phyloP scores from a whole-genome alignment of 192 early-diverging fungal genomes.

The Coemansia furcata region DNA sequence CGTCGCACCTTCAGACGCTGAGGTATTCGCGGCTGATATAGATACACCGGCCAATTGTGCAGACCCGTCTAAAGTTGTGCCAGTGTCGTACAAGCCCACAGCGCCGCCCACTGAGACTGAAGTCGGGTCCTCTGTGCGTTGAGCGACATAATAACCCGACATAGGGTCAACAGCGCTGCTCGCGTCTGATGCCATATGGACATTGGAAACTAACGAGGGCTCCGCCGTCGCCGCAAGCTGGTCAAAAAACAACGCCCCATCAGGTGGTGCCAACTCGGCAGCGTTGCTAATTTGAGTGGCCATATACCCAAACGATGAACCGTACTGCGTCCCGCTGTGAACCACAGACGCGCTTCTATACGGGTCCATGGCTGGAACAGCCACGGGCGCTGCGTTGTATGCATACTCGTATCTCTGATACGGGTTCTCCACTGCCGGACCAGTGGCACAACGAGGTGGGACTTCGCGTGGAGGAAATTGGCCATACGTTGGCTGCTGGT shows the following conservation, averaged over 20 bases:
- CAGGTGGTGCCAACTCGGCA: not conserved
- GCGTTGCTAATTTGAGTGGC: not conserved
- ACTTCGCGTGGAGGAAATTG: constrained; percentile 12
- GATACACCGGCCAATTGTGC: not conserved
- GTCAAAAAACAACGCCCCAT: constrained; percentile 26
- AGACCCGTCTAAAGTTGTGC: not conserved
- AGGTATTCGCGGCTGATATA: not conserved
- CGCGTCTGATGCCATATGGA: not conserved
- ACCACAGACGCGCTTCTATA: constrained; percentile 46
- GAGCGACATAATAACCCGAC: not conserved
- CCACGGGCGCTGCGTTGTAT: not conserved
- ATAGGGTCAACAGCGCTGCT: not conserved
- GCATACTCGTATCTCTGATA: constrained; percentile 19
- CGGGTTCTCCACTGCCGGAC: constrained; percentile 35
- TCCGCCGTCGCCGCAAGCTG: constrained; percentile 15
- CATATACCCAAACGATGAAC: constrained; percentile 16
- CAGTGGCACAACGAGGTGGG: constrained; percentile 47
- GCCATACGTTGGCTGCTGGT: constrained; percentile 1
- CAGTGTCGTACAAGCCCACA: not conserved
- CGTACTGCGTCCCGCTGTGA: constrained; percentile 24
- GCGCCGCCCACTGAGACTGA: not conserved
- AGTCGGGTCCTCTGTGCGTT: not conserved
- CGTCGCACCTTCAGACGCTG: not conserved
- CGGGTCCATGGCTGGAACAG: constrained; percentile 4
- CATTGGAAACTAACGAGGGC: not conserved